Evolutionary conservation across 2,329 filamentous ascomycete species (phyloP), one percentile per base, ranked within the genome.

Genomic region (Teratosphaeria zuluensis): DNA sequence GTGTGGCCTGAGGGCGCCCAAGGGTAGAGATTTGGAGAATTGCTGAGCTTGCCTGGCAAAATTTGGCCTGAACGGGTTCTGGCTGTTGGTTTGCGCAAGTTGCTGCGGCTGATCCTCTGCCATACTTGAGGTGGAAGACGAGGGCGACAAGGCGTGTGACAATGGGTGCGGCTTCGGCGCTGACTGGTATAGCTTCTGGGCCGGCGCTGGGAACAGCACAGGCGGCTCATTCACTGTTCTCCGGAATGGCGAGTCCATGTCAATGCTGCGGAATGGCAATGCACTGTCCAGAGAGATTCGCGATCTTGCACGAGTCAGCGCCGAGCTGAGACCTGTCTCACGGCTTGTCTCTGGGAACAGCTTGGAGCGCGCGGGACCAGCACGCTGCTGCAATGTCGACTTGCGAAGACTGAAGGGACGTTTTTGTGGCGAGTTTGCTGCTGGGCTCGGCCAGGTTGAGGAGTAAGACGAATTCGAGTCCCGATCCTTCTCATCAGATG

Each of bases 381-480:
- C 83, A 48, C 92, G 86, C 73, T 96, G 92, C 69, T 95, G 90
- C 28, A 96, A 75, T 0, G 92, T 96, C 2, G 91, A 95, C 71
- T 87, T 92, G 60, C 92, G 83, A 54, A 96, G 77, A 19, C 67
- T 69, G 57, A 71, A 66, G 21, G 70, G 68, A 35, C 71, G 65
- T 55, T 69, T 61, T 48, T 69, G 69, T 51, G 71, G 70, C 53
- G 71, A 72, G 54, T 55, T 59, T 14, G 57, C 61, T 59, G 58
- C 35, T 46, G 66, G 62, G 38, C 65, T 56, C 28, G 68, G 62
- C 48, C 69, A 63, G 9, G 73, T 72, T 31, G 74, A 73, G 21
- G 71, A 72, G 62, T 75, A 76, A 3, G 67, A 68, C 55, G 68
- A 71, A 32, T 48, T 62, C 55, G 55, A 58, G 19, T 70, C 65